These are phyloP conservation scores for Aspergillus panamensis DNA, from an alignment of 495 filamentous ascomycete genomes.

Conservation along the genomic window DNA sequence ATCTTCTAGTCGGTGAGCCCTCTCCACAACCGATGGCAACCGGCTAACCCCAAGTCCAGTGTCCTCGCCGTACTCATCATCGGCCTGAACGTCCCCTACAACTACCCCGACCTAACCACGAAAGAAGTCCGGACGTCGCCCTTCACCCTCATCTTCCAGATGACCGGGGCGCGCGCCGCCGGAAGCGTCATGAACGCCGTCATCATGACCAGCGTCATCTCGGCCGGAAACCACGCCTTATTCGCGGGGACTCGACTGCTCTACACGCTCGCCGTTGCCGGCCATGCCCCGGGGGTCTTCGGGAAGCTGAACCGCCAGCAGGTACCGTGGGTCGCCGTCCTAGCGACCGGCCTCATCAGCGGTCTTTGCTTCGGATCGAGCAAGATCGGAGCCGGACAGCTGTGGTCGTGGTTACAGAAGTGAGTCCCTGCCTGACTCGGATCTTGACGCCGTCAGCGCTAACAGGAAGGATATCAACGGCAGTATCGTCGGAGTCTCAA, in stretches of 20 bases:
- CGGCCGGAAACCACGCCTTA: constrained; percentile 51
- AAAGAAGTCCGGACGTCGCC: constrained; percentile 44
- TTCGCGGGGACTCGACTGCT: constrained; percentile 53
- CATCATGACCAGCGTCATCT: constrained; percentile 52
- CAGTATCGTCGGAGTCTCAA: constrained; percentile 59
- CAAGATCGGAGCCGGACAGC: constrained; percentile 57
- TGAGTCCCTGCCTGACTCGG: too few relatives aligned
- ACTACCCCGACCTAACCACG: constrained; percentile 40
- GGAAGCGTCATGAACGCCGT: constrained; percentile 56
- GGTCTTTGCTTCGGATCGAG: constrained; percentile 58
- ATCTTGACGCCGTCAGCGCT: too few relatives aligned
- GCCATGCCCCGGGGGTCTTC: constrained; percentile 48
- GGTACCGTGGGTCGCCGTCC: constrained; percentile 57
- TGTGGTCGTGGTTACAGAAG: constrained; percentile 59
- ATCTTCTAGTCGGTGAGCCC: constrained; percentile 37
- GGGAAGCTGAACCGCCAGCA: constrained; percentile 51
- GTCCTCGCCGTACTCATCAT: constrained; percentile 48
- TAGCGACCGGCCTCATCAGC: constrained; percentile 52
- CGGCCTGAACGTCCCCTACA: constrained; percentile 54
- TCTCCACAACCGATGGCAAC: background rate
- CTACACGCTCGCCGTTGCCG: constrained; percentile 46
- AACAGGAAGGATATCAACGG: too few relatives aligned
- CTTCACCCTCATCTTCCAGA: constrained; percentile 52
- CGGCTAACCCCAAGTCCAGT: background rate
- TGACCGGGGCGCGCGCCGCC: constrained; percentile 46